Evolutionary conservation across 345 rosid species (phyloP).

Genomic region (Eucalyptus cloeziana): DNA sequence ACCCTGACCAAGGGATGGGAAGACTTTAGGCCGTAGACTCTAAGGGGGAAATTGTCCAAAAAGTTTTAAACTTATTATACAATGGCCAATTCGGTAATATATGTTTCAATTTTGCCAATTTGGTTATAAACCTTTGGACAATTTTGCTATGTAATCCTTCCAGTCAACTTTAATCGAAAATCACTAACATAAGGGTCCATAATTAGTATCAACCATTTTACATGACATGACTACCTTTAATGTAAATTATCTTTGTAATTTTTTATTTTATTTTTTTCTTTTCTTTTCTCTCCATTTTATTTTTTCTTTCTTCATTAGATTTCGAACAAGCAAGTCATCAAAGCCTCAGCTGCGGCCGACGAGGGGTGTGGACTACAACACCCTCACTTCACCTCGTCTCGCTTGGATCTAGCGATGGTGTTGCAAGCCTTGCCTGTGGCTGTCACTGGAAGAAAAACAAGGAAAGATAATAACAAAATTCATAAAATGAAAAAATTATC

Average conservation of each 20-base stretch:
- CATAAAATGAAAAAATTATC: neutral
- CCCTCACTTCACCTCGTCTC: neutral
- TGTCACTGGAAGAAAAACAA: neutral
- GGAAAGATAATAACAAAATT: neutral
- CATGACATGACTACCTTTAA: accelerated
- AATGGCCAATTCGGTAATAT: accelerated
- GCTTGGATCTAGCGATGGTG: neutral
- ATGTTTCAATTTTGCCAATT: neutral
- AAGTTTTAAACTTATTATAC: neutral
- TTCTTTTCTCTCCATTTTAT: neutral
- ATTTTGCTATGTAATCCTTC: neutral
- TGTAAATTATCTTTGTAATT: neutral
- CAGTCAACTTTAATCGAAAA: accelerated
- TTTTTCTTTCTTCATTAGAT: neutral
- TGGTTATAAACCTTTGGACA: neutral
- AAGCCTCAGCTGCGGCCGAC: accelerated
- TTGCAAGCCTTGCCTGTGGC: accelerated
- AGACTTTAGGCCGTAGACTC: neutral
- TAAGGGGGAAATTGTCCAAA: neutral
- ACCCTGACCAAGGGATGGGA: neutral
- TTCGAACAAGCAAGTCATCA: accelerated
- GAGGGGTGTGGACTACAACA: neutral
- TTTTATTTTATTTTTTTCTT: neutral
- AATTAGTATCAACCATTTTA: neutral
- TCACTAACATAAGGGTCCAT: no score